These are phyloP conservation scores for Malus orientalis DNA, from an alignment of 306 rosid species.

Conservation along the genomic window DNA sequence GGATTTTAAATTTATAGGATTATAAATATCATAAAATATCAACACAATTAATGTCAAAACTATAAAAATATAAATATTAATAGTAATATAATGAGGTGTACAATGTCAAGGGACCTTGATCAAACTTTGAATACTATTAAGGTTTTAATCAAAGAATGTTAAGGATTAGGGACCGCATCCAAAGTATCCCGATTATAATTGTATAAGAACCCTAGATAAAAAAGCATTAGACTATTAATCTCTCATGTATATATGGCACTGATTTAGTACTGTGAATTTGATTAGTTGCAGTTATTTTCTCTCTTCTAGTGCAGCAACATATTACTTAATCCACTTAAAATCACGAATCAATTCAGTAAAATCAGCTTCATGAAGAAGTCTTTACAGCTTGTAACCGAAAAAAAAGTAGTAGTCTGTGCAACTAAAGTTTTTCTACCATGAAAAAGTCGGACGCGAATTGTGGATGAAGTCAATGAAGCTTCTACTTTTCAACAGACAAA, in stretches of 20 bases:
- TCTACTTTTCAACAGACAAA: slow-evolving; percentile 1
- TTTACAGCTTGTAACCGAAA: too few relatives aligned
- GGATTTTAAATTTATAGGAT: too few relatives aligned
- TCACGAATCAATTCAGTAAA: background rate
- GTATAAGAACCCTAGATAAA: background rate
- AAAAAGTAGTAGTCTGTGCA: background rate
- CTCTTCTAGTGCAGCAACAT: background rate
- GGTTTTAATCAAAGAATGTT: too few relatives aligned
- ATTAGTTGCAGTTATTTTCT: background rate
- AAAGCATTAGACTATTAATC: background rate
- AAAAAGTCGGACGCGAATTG: background rate
- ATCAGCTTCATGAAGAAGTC: background rate
- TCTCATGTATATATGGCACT: background rate
- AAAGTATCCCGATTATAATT: background rate
- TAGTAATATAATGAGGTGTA: too few relatives aligned
- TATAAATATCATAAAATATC: too few relatives aligned
- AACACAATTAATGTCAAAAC: too few relatives aligned
- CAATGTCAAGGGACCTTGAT: too few relatives aligned
- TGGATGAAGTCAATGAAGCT: background rate
- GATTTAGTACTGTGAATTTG: background rate
- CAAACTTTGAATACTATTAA: too few relatives aligned
- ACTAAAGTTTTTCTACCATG: background rate
- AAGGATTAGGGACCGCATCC: too few relatives aligned
- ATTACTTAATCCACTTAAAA: too few relatives aligned
- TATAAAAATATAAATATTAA: too few relatives aligned